Evolutionary conservation across 2,329 filamentous ascomycete genomes (phyloP).

Genomic region (Colletotrichum tropicale): DNA sequence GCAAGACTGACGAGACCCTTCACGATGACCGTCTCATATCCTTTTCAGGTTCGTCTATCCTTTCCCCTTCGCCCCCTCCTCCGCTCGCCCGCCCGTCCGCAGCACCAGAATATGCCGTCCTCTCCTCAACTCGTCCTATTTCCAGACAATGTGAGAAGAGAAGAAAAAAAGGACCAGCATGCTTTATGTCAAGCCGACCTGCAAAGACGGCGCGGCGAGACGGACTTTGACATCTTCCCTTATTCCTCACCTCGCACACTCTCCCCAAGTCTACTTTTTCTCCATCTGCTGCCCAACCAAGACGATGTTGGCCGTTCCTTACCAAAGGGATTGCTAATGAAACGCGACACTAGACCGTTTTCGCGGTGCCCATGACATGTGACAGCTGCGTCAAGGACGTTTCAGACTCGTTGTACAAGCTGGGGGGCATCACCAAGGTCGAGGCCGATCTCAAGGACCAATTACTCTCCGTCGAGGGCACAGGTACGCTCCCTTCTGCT

Average conservation of each 20-base stretch:
- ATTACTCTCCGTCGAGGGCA: constrained; percentile 84
- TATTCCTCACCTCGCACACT: background rate
- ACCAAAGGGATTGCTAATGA: constrained; percentile 33
- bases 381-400: constrained; percentile 88
- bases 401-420: constrained; percentile 75
- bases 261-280: background rate
- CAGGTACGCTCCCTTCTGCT: constrained; percentile 52
- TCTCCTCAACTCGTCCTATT: background rate
- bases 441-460: constrained; percentile 84
- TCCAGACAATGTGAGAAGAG: background rate
- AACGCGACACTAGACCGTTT: constrained; percentile 73
- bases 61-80: background rate
- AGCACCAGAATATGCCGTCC: background rate
- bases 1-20: background rate
- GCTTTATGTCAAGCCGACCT: background rate
- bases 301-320: background rate
- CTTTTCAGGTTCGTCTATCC: constrained; percentile 25
- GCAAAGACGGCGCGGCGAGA: background rate
- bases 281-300: background rate
- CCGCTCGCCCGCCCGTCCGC: background rate
- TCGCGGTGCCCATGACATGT: constrained; percentile 93
- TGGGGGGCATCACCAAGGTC: constrained; percentile 83
- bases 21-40: constrained; percentile 27
- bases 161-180: background rate
- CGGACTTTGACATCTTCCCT: background rate